Percentiles rank a stretch among this genome's conserved stretches.
Conservation (phyloP, 768 basidiomycete species). For the Xerocomus brunneocitrinus region DNA sequence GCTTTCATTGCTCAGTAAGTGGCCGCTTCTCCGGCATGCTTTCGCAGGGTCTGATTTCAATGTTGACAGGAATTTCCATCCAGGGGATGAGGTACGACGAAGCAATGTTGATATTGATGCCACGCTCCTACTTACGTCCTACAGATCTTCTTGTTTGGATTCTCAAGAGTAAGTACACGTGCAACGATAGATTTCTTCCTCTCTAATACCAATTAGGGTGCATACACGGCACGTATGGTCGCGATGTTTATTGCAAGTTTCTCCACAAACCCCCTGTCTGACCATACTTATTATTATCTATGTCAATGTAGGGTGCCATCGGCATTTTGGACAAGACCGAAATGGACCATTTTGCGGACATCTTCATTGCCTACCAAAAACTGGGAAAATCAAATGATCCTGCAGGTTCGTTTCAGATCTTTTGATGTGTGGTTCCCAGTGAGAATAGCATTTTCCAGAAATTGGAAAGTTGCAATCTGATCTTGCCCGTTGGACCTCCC, state of each 20-base stretch:
- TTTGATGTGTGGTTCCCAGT: not conserved
- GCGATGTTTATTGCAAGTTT: constrained; percentile 46
- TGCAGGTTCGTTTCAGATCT: constrained; percentile 33
- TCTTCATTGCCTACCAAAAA: constrained; percentile 59
- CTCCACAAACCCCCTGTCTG: not conserved
- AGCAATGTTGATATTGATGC: not conserved
- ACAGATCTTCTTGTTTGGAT: constrained; percentile 75
- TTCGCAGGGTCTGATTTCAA: not conserved
- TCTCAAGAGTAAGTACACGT: constrained; percentile 52
- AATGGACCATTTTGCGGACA: constrained; percentile 67
- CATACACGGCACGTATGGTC: constrained; percentile 73
- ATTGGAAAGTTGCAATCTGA: constrained; percentile 36
- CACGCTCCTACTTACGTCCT: constrained; percentile 4
- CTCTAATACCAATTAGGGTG: constrained; percentile 44
- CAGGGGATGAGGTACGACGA: constrained; percentile 60
- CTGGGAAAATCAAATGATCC: constrained; percentile 50
- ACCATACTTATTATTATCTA: not conserved
- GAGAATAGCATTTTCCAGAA: constrained; percentile 25
- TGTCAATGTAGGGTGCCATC: constrained; percentile 51
- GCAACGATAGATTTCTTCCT: too few relatives aligned
- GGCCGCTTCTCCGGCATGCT: not conserved
- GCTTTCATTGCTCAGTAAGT: constrained; percentile 77
- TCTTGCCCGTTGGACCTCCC: constrained; percentile 52
- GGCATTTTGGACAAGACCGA: constrained; percentile 66
- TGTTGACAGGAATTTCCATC: constrained; percentile 54